phyloP scores from a whole-genome alignment of 2,329 filamentous ascomycete genomes.

The Pseudogymnoascus sp. region DNA sequence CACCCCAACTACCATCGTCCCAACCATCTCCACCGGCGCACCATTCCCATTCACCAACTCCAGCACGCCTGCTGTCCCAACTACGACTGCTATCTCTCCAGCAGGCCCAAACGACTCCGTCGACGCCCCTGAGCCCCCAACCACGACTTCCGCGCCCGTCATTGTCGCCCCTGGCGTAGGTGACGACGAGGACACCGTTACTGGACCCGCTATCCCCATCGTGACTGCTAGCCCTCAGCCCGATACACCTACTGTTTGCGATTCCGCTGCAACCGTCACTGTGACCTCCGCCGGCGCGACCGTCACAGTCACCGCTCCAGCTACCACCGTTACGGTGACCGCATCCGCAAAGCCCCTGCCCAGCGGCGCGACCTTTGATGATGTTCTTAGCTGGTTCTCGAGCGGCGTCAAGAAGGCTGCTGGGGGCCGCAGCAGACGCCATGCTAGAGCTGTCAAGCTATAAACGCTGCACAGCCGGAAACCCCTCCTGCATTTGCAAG shows the following conservation, averaged over 20 bases:
- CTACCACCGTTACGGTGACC: constrained; percentile 5
- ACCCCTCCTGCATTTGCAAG: not conserved
- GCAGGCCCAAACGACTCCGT: constrained; percentile 28
- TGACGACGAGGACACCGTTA: constrained; percentile 27
- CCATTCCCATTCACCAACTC: not conserved
- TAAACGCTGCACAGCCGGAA: not conserved
- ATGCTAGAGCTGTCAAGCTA: not conserved
- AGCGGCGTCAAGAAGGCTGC: not conserved
- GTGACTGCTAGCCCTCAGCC: not conserved
- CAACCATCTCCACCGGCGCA: not conserved
- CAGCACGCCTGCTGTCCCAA: not conserved
- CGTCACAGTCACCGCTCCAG: constrained; percentile 3
- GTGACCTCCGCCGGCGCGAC: constrained; percentile 9
- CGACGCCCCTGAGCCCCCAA: not conserved
- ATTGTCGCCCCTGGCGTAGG: constrained; percentile 10
- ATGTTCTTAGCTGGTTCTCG: not conserved
- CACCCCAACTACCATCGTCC: constrained; percentile 10
- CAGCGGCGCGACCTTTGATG: not conserved
- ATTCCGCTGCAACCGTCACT: constrained; percentile 12
- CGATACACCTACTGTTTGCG: not conserved
- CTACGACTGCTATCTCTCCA: constrained; percentile 35
- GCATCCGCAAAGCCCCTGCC: constrained; percentile 11
- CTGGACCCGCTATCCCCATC: not conserved
- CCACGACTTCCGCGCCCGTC: constrained; percentile 31
- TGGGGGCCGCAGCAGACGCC: not conserved